These are phyloP conservation scores for Russula sp. DNA, from an alignment of 768 basidiomycete genomes.

Conservation along the genomic window DNA sequence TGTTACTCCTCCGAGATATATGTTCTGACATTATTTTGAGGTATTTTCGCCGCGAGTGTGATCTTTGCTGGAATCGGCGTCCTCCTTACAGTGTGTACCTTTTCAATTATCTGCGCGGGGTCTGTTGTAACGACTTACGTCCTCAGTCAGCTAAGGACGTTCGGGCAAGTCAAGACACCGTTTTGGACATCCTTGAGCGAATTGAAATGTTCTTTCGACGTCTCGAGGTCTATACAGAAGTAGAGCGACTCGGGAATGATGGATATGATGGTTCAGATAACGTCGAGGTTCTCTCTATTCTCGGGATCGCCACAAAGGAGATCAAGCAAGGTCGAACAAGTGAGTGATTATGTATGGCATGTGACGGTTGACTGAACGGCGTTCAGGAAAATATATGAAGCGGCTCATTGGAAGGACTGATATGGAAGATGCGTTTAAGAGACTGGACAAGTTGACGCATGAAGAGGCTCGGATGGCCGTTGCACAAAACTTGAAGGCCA, in stretches of 20 bases:
- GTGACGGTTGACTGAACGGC: background rate
- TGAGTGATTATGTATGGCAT: background rate
- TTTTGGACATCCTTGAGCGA: no score
- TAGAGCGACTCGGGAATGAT: no score
- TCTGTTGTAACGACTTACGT: no score
- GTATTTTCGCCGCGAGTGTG: background rate
- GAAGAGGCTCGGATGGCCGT: background rate
- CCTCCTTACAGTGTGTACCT: background rate
- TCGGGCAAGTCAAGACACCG: background rate
- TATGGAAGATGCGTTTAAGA: background rate
- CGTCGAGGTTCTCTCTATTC: no score
- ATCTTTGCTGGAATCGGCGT: background rate
- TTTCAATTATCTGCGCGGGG: background rate
- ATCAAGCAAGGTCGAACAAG: background rate
- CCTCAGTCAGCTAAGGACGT: background rate
- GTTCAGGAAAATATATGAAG: slow-evolving; percentile 3
- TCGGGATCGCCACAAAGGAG: background rate
- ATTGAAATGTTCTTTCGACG: no score
- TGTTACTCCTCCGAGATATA: background rate
- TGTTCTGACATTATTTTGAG: background rate
- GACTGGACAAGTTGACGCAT: background rate
- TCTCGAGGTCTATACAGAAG: no score
- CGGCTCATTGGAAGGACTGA: background rate
- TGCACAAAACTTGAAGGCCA: no score
- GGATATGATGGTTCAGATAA: background rate